Evolutionary conservation across 768 basidiomycete genomes (phyloP).

Genomic region (Russula abietina): DNA sequence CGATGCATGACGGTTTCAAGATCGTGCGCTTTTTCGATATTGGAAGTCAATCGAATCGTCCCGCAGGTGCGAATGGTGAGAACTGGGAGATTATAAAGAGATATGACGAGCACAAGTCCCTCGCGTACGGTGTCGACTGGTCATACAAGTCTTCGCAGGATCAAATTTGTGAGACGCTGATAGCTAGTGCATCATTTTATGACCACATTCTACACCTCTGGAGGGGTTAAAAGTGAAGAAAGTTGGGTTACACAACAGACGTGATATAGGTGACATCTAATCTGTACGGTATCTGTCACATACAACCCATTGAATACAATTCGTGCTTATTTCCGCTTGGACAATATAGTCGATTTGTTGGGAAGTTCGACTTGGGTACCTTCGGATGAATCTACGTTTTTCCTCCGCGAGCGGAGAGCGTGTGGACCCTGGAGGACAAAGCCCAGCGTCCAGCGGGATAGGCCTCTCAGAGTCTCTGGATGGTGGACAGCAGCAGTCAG

Average conservation of each 20-base stretch:
- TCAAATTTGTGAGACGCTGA: conserved; percentile 39
- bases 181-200: conserved; percentile 94
- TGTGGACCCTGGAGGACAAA: conserved; percentile 61
- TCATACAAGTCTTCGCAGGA: conserved; percentile 38
- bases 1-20: conserved; percentile 98
- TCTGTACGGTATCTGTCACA: conserved; percentile 4
- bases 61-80: background rate
- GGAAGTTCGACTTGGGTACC: conserved; percentile 18
- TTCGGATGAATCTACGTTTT: conserved; percentile 16
- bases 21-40: conserved; percentile 47
- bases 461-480: conserved; percentile 61
- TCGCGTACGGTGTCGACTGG: conserved; percentile 96
- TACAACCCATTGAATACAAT: background rate
- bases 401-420: conserved; percentile 42
- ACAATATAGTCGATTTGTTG: conserved; percentile 13
- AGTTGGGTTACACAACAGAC: background rate
- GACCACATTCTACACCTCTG: conserved; percentile 82
- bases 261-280: conserved; percentile 6
- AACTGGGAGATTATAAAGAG: conserved; percentile 43
- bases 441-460: conserved; percentile 65
- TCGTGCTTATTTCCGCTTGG: background rate
- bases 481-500: conserved; percentile 57
- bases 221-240: conserved; percentile 46
- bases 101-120: conserved; percentile 70
- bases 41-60: conserved; percentile 7